A percentile compares a stretch with the other conserved stretches of the same genome.
phyloP scores from a whole-genome alignment of 2,329 filamentous ascomycete species.

The Phialophora verrucosa region DNA sequence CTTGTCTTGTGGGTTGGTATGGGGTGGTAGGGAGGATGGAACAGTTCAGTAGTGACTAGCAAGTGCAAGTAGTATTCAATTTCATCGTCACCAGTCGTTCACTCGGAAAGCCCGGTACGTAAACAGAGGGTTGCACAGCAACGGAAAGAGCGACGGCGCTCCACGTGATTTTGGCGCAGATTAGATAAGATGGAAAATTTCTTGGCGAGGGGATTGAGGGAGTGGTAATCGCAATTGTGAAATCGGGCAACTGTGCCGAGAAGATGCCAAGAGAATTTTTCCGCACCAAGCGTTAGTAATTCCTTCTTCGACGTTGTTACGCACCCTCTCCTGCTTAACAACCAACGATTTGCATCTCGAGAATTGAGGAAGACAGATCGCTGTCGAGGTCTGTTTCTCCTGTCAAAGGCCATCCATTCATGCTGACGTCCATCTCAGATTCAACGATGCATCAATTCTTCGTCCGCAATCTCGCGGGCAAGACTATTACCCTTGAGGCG shows the following conservation, averaged over 20 bases:
- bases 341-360: slow-evolving; percentile 40
- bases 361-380: slow-evolving; percentile 66
- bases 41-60: slow-evolving; percentile 10
- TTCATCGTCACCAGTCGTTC: no score
- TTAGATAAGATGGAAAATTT: neutral
- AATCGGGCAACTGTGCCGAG: no score
- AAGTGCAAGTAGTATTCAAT: neutral
- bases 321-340: slow-evolving; percentile 15
- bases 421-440: slow-evolving; percentile 36
- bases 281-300: neutral
- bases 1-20: slow-evolving; percentile 19
- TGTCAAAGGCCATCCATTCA: no score
- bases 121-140: slow-evolving; percentile 15
- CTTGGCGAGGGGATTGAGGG: no score
- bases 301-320: neutral
- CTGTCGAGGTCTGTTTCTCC: slow-evolving; percentile 55
- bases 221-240: no score
- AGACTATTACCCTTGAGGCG: slow-evolving; percentile 99
- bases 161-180: no score
- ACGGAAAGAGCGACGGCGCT: neutral
- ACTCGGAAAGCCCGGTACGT: neutral
- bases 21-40: slow-evolving; percentile 23
- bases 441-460: slow-evolving; percentile 58
- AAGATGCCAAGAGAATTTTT: slow-evolving; percentile 3
- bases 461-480: slow-evolving; percentile 84